Percentiles rank a stretch among this genome's conserved stretches.
These are phyloP conservation scores for Sorghum bicolor DNA, from an alignment of 176 grass and related monocot genomes.

Conservation along the genomic window DNA sequence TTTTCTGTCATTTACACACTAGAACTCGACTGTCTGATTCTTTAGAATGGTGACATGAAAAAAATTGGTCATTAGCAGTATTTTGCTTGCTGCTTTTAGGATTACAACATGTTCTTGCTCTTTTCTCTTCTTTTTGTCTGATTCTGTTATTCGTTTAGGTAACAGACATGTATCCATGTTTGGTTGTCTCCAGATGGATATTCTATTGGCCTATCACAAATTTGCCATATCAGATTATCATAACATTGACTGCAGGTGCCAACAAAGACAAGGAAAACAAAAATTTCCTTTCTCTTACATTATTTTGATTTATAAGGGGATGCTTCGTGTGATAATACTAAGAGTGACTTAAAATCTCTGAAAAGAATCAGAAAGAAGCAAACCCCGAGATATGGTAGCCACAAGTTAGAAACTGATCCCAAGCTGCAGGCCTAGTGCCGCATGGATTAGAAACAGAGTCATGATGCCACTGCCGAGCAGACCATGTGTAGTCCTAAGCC, in stretches of 20 bases:
- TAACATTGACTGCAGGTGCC: background rate
- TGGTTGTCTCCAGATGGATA: background rate
- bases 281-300: background rate
- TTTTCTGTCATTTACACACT: background rate
- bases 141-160: background rate
- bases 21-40: background rate
- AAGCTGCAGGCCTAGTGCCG: constrained; percentile 72
- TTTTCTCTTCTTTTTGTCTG: background rate
- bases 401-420: constrained; percentile 61
- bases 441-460: constrained; percentile 86
- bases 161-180: background rate
- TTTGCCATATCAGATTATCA: background rate
- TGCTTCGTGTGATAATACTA: background rate
- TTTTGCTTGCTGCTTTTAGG: background rate
- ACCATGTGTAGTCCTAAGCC: constrained; percentile 62
- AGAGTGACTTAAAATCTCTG: background rate
- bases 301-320: background rate
- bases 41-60: background rate
- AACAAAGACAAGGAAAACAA: background rate
- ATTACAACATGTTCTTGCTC: background rate
- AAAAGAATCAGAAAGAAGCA: constrained; percentile 14
- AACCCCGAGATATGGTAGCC: background rate
- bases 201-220: background rate
- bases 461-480: constrained; percentile 90
- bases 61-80: background rate